A percentile compares a stretch with the other conserved stretches of the same genome.
phyloP scores from a whole-genome alignment of 129 eudicot species.

The Tanacetum coccineum region DNA sequence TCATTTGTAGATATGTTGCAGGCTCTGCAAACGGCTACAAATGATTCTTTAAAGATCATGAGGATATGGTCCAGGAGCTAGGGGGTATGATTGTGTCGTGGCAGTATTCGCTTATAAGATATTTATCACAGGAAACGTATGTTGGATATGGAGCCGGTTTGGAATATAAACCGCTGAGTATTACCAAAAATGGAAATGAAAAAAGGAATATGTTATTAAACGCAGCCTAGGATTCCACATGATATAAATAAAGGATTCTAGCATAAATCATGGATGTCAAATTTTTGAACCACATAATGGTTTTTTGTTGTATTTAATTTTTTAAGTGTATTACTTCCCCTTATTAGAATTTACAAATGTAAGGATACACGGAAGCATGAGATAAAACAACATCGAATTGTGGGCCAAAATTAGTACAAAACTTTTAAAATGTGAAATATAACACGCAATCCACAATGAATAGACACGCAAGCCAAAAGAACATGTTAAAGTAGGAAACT shows the following conservation, averaged over 20 bases:
- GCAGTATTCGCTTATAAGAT: constrained; percentile 12
- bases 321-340: neutral
- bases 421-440: constrained; percentile 7
- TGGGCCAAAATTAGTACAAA: constrained; percentile 21
- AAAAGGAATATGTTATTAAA: neutral
- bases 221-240: neutral
- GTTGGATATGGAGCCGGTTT: constrained; percentile 17
- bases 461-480: constrained; percentile 11
- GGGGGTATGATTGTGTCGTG: constrained; percentile 13
- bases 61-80: constrained; percentile 26
- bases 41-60: constrained; percentile 27
- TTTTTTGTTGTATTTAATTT: neutral
- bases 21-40: constrained; percentile 30
- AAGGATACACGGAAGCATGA: constrained; percentile 11
- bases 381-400: neutral
- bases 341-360: neutral
- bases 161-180: neutral
- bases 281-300: neutral
- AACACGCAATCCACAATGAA: constrained; percentile 15
- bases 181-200: neutral
- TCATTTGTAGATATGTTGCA: constrained; percentile 25
- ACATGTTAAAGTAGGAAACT: constrained; percentile 10
- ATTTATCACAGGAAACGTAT: neutral
- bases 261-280: neutral
- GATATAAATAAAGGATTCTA: neutral